These are phyloP conservation scores for Lecanicillium sp. DNA, from an alignment of 2,329 filamentous ascomycete genomes.

Conservation along the genomic window DNA sequence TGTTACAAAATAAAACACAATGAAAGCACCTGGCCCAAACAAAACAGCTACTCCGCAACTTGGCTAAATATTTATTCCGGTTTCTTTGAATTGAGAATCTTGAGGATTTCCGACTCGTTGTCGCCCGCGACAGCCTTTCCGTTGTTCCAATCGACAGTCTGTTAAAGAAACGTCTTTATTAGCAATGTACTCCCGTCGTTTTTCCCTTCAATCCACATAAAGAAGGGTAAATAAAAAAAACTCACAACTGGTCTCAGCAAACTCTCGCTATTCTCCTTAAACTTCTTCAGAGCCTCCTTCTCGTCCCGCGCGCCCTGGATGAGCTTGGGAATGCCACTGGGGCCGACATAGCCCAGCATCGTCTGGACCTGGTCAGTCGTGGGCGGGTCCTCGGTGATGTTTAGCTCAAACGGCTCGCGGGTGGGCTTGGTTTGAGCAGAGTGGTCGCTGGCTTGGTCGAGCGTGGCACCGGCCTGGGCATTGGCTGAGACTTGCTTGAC, in stretches of 20 bases:
- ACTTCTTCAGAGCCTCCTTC: slow-evolving; percentile 70
- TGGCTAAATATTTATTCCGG: no score
- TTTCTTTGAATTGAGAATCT: slow-evolving; percentile 57
- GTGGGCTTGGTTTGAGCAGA: slow-evolving; percentile 42
- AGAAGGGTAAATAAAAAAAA: slow-evolving; percentile 16
- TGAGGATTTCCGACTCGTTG: slow-evolving; percentile 82
- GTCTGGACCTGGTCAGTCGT: slow-evolving; percentile 76
- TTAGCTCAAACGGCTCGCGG: slow-evolving; percentile 72
- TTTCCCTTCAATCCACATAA: no score
- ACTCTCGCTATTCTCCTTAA: slow-evolving; percentile 58
- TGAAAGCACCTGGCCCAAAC: no score
- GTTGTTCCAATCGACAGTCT: slow-evolving; percentile 87
- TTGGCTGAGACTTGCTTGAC: slow-evolving; percentile 74
- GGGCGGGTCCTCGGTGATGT: slow-evolving; percentile 71
- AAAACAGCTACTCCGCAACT: no score
- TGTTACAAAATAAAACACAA: no score
- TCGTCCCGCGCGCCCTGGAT: slow-evolving; percentile 66
- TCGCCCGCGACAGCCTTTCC: slow-evolving; percentile 72
- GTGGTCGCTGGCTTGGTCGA: slow-evolving; percentile 66
- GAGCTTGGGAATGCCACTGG: slow-evolving; percentile 48
- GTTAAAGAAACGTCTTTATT: slow-evolving; percentile 3
- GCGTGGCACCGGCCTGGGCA: slow-evolving; percentile 57
- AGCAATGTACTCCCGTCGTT: no score
- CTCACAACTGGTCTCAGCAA: slow-evolving; percentile 74
- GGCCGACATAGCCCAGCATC: slow-evolving; percentile 75